These are phyloP conservation scores for Spergularia azorica DNA, from an alignment of 179 eudicot species.

Conservation along the genomic window DNA sequence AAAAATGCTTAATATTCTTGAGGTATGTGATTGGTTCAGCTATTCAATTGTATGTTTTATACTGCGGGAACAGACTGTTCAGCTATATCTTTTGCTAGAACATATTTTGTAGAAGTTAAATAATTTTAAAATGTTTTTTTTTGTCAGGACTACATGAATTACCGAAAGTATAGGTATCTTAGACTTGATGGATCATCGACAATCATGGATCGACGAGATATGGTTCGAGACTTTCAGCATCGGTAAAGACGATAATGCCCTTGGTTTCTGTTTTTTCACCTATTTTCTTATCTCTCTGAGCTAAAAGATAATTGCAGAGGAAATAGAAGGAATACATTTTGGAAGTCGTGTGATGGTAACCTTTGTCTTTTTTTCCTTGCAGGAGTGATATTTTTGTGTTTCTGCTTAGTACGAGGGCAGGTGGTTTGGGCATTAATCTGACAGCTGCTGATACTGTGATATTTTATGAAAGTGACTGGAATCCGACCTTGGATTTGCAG, in stretches of 20 bases:
- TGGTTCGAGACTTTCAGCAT: slow-evolving; percentile 95
- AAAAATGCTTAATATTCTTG: slow-evolving; percentile 93
- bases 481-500: slow-evolving; percentile 95
- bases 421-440: slow-evolving; percentile 95
- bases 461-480: slow-evolving; percentile 99
- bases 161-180: slow-evolving; percentile 83
- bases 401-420: slow-evolving; percentile 95
- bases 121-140: background rate
- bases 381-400: slow-evolving; percentile 97
- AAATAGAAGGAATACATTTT: background rate
- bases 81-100: background rate
- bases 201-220: slow-evolving; percentile 95
- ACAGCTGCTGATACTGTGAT: slow-evolving; percentile 99
- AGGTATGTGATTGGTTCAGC: slow-evolving; percentile 49
- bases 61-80: background rate
- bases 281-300: slow-evolving; percentile 7
- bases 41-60: background rate
- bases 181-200: slow-evolving; percentile 99
- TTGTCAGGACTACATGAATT: slow-evolving; percentile 95
- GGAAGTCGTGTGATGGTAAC: slow-evolving; percentile 10
- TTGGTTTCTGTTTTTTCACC: slow-evolving; percentile 1
- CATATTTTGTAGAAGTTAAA: background rate
- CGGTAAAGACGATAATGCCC: slow-evolving; percentile 44
- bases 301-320: background rate
- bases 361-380: slow-evolving; percentile 32